Evolutionary conservation across 306 rosid genomes (phyloP).

Genomic region (Vachellia collinsii): DNA sequence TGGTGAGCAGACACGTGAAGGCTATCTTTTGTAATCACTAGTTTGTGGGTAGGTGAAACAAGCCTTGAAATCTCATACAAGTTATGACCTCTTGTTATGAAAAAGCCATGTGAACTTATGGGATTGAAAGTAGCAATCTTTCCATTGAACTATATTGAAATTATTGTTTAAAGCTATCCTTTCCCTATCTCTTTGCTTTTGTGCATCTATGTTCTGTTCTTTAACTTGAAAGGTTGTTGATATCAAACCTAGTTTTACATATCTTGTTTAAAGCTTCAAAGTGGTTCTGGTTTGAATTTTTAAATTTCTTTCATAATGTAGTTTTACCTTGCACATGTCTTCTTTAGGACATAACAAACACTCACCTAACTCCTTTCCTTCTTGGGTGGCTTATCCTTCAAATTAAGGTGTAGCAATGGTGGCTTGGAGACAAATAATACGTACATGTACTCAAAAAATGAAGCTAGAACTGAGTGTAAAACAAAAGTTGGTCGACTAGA

Average conservation of each 20-base stretch:
- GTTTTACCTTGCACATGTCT: not conserved
- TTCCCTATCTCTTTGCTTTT: not conserved
- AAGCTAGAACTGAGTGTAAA: not conserved
- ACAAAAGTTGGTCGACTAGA: not conserved
- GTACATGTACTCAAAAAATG: not conserved
- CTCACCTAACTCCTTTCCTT: not conserved
- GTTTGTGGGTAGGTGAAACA: not conserved
- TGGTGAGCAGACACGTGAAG: not conserved
- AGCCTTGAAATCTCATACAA: not conserved
- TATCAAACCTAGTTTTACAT: not conserved
- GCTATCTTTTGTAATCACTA: not conserved
- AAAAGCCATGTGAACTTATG: not conserved
- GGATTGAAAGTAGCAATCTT: not conserved
- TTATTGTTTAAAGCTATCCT: not conserved
- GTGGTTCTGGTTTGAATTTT: not conserved
- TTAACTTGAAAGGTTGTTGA: not conserved
- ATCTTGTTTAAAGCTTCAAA: not conserved
- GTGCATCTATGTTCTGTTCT: not conserved
- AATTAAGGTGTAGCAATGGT: not conserved
- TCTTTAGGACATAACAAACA: not conserved
- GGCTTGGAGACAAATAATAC: not conserved
- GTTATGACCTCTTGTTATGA: not conserved
- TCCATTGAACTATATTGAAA: not conserved
- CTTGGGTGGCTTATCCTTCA: not conserved
- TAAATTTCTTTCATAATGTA: not conserved